These are phyloP conservation scores for Rhodotorula sp. DNA, from an alignment of 1,284 basidiomycete species.

Conservation along the genomic window DNA sequence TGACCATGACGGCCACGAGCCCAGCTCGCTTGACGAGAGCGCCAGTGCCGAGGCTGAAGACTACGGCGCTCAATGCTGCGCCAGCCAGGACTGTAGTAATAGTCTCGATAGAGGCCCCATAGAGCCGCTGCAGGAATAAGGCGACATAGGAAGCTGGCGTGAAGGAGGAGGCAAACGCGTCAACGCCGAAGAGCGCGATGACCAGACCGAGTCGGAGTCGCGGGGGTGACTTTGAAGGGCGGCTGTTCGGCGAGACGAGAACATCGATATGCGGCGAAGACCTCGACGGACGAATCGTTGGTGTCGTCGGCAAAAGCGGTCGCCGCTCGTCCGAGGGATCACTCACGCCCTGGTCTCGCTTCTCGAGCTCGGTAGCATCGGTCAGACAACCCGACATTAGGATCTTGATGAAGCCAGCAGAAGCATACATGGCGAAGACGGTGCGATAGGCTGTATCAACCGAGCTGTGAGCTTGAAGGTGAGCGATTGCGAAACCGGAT, in stretches of 20 bases:
- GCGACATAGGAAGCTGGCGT: conserved; percentile 30
- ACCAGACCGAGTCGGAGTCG: conserved; percentile 16
- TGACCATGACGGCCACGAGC: conserved; percentile 30
- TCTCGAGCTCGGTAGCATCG: conserved; percentile 11
- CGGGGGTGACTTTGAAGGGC: conserved; percentile 1
- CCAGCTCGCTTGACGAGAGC: conserved; percentile 24
- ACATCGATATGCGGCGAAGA: not conserved
- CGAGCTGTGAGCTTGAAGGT: conserved; percentile 13
- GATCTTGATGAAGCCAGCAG: conserved; percentile 18
- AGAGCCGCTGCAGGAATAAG: conserved; percentile 19
- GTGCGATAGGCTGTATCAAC: conserved; percentile 6
- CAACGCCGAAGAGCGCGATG: conserved; percentile 27
- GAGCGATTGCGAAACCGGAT: conserved; percentile 2
- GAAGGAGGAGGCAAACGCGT: conserved; percentile 36
- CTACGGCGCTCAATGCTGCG: conserved; percentile 20
- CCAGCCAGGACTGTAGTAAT: conserved; percentile 25
- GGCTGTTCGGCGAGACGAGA: not conserved
- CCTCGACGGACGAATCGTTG: not conserved
- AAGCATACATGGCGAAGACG: conserved; percentile 22
- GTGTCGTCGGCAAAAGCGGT: conserved; percentile 10
- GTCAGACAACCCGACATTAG: conserved; percentile 11
- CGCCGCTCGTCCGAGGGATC: not conserved
- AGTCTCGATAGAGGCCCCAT: conserved; percentile 1
- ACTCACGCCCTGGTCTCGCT: not conserved
- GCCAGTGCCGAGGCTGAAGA: conserved; percentile 22